Base-by-base conservation (phyloP, 2,329 filamentous ascomycete species). In the Xenoacremonium recifei region DNA sequence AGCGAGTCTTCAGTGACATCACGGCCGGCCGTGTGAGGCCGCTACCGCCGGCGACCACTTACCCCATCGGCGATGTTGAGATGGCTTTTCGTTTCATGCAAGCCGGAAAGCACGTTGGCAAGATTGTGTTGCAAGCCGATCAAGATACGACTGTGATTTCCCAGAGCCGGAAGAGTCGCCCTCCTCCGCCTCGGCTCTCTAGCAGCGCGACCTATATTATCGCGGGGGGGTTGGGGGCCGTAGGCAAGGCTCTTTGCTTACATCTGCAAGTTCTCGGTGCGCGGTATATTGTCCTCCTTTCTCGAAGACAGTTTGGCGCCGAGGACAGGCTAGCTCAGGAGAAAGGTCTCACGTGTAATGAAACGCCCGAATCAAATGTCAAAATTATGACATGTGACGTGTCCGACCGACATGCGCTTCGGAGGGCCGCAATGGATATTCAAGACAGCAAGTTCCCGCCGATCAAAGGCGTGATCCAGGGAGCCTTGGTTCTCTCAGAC, bases 21-120 rank as follows among this genome's bases (percentile, higher is more conserved):
- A 37, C 40, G 9, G 13, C 42, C 6, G 41, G 41, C 11, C 32
- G 21, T 23, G 15, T 49, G 15, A 19, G 39, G 23, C 18, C 44
- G 5, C 35, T 49, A 3, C 6, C 35, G 1, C 44, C 49, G 5
- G 41, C 47, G 4, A 48, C 46, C 4, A 23, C 42, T 1, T 47
- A 60, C 16, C 49, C 59, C 4, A 50, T 63, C 18, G 53, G 58
- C 0, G 45, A 68, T 1, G 55, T 72, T 1, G 55, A 59, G 4
- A 53, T 62, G 0, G 67, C 67, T 1, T 69, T 75, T 44, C 58
- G 67, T 3, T 53, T 63, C 17, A 64, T 75, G 52, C 66, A 68
- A 37, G 50, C 50, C 5, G 65, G 68, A 4, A 58, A 62, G 4
- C 65, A 70, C 37, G 63, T 61, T 3, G 71, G 70, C 0, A 73